These are phyloP conservation scores for Claviceps fusiformis DNA, from an alignment of 2,329 filamentous ascomycete genomes.

Conservation along the genomic window DNA sequence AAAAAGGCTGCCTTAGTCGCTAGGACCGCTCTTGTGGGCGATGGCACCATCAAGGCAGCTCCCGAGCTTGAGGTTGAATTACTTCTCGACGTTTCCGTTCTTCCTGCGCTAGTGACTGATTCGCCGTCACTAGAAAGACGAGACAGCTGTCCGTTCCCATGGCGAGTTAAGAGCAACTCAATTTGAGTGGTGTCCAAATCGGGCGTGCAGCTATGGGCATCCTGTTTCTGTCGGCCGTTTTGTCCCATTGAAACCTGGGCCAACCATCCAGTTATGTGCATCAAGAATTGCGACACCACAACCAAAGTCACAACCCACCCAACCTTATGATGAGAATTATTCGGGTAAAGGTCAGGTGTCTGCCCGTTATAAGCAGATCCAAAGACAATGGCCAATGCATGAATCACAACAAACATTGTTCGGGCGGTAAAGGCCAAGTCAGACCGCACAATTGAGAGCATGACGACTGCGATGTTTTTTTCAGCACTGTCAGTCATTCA, in stretches of 20 bases:
- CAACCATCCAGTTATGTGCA: conserved; percentile 52
- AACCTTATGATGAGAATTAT: conserved; percentile 78
- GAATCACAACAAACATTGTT: conserved; percentile 50
- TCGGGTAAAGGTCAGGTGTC: conserved; percentile 75
- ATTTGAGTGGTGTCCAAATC: conserved; percentile 31
- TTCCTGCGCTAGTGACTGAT: conserved; percentile 59
- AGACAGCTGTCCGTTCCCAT: conserved; percentile 34
- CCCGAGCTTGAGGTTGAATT: conserved; percentile 46
- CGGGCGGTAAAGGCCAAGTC: conserved; percentile 58
- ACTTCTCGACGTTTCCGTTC: conserved; percentile 48
- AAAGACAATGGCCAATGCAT: conserved; percentile 50
- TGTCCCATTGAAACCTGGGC: conserved; percentile 15
- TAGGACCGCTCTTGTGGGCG: conserved; percentile 34
- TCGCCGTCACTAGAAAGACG: conserved; percentile 59
- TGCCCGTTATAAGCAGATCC: conserved; percentile 62
- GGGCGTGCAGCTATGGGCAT: conserved; percentile 46
- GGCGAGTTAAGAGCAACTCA: background rate
- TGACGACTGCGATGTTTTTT: conserved; percentile 44
- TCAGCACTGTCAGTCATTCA: background rate
- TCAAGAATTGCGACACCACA: conserved; percentile 52
- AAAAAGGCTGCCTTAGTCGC: conserved; percentile 39
- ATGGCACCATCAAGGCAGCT: conserved; percentile 15
- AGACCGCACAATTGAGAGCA: conserved; percentile 74
- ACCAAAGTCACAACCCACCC: conserved; percentile 75
- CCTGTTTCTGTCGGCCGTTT: conserved; percentile 11